phyloP scores from a whole-genome alignment of 192 early-diverging fungal genomes.

The Hyaloraphidium curvatum region DNA sequence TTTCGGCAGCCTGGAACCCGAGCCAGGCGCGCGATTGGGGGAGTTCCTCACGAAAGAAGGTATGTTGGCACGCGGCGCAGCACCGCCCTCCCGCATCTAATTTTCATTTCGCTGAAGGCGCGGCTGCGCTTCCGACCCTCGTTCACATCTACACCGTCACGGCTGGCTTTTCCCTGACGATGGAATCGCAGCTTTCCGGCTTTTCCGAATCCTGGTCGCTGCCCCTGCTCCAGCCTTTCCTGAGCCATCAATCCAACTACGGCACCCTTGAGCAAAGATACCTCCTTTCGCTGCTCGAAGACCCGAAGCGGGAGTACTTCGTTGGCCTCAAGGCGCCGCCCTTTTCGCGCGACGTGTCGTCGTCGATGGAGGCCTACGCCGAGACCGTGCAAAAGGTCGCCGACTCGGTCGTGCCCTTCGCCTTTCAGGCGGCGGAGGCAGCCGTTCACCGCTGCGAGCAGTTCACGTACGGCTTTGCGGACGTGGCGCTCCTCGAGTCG shows the following conservation, averaged over 20 bases:
- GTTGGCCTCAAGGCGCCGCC: too few species aligned
- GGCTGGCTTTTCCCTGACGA: slow-evolving; percentile 4
- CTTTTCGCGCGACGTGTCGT: slow-evolving; percentile 9
- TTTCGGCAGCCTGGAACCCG: slow-evolving; percentile 27
- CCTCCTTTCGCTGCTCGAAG: slow-evolving; percentile 14
- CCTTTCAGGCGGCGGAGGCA: slow-evolving; percentile 19
- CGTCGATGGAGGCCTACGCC: slow-evolving; percentile 5
- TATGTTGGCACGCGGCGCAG: slow-evolving; percentile 6
- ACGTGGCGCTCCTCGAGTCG: too few species aligned
- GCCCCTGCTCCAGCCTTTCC: slow-evolving; percentile 46
- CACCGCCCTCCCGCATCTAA: slow-evolving; percentile 18
- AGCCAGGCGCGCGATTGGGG: slow-evolving; percentile 2
- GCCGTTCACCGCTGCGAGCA: slow-evolving; percentile 26
- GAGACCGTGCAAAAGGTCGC: slow-evolving; percentile 24
- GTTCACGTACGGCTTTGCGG: slow-evolving; percentile 48
- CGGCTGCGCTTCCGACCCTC: slow-evolving; percentile 5
- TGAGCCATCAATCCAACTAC: slow-evolving; percentile 38
- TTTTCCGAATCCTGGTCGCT: slow-evolving; percentile 30
- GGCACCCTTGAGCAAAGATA: slow-evolving; percentile 28
- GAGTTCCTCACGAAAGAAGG: slow-evolving; percentile 11
- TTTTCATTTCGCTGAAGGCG: slow-evolving; percentile 11
- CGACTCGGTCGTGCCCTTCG: slow-evolving; percentile 24
- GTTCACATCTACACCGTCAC: neutral
- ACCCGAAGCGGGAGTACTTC: too few species aligned
- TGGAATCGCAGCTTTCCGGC: neutral